Evolutionary conservation across 768 basidiomycete genomes (phyloP).

Genomic region (Kwoniella botswanensis): DNA sequence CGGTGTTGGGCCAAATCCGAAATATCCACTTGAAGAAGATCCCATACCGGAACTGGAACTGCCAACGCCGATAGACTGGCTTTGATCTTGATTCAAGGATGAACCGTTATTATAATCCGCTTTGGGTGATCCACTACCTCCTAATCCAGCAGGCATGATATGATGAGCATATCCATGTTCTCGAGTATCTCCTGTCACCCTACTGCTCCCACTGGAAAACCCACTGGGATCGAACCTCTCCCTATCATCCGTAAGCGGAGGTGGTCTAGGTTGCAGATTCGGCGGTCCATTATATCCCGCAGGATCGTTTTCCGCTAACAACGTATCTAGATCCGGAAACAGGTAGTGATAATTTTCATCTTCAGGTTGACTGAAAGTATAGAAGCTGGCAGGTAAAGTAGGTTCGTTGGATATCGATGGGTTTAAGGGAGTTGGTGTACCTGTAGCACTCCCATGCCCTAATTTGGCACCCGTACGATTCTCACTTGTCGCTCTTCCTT

Average conservation of each 20-base stretch:
- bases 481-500: neutral
- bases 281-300: neutral
- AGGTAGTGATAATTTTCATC: constrained; percentile 39
- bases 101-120: neutral
- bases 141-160: constrained; percentile 1
- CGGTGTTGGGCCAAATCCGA: neutral
- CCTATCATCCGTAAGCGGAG: neutral
- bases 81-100: neutral
- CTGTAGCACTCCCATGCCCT: constrained; percentile 1
- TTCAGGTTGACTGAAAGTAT: constrained; percentile 3
- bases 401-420: neutral
- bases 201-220: too few relatives aligned
- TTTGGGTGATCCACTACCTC: neutral
- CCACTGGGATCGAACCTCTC: neutral
- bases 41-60: too few relatives aligned
- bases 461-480: neutral
- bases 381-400: neutral
- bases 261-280: neutral
- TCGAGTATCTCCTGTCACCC: too few relatives aligned
- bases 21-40: neutral
- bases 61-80: too few relatives aligned
- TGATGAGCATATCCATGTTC: constrained; percentile 14
- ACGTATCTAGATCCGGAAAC: constrained; percentile 43
- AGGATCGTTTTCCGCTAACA: neutral
- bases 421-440: neutral